phyloP scores from a whole-genome alignment of 2,329 filamentous ascomycete genomes.

The Ascochyta fabae region DNA sequence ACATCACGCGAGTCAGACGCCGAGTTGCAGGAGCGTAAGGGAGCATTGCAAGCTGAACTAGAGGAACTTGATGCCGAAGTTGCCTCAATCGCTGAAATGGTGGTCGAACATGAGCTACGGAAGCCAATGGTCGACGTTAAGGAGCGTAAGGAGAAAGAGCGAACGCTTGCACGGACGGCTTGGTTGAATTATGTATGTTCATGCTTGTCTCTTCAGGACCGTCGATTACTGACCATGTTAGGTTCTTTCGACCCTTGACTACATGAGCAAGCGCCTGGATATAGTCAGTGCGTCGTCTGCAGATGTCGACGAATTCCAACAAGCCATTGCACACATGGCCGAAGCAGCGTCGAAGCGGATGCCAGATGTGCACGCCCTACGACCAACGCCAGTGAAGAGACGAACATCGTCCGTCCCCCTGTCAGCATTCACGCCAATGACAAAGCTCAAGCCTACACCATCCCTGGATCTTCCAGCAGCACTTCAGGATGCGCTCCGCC shows the following conservation, averaged over 20 bases:
- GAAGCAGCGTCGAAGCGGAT: conserved; percentile 35
- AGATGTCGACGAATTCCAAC: conserved; percentile 38
- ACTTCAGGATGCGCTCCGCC: conserved; percentile 44
- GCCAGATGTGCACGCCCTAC: conserved; percentile 22
- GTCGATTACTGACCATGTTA: conserved; percentile 22
- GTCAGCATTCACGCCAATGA: conserved; percentile 36
- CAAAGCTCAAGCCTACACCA: conserved; percentile 38
- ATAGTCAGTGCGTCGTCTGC: conserved; percentile 33
- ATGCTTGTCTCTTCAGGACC: fast-evolving
- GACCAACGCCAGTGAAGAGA: conserved; percentile 25
- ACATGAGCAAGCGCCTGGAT: conserved; percentile 49
- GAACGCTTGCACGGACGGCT: conserved; percentile 42
- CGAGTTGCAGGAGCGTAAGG: conserved; percentile 59
- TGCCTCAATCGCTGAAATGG: conserved; percentile 73
- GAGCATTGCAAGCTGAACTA: conserved; percentile 67
- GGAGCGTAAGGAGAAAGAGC: conserved; percentile 45
- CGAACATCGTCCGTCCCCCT: conserved; percentile 33
- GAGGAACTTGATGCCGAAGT: conserved; percentile 75
- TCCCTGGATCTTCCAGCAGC: conserved; percentile 40
- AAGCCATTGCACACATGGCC: conserved; percentile 40
- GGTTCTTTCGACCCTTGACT: conserved; percentile 51
- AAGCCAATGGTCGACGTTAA: conserved; percentile 62
- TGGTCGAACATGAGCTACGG: conserved; percentile 70
- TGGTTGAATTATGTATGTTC: conserved; percentile 53
- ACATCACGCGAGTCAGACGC: conserved; percentile 31